These are phyloP conservation scores for Geotrichum australiense DNA, from an alignment of 1,139 yeast species.

Conservation along the genomic window DNA sequence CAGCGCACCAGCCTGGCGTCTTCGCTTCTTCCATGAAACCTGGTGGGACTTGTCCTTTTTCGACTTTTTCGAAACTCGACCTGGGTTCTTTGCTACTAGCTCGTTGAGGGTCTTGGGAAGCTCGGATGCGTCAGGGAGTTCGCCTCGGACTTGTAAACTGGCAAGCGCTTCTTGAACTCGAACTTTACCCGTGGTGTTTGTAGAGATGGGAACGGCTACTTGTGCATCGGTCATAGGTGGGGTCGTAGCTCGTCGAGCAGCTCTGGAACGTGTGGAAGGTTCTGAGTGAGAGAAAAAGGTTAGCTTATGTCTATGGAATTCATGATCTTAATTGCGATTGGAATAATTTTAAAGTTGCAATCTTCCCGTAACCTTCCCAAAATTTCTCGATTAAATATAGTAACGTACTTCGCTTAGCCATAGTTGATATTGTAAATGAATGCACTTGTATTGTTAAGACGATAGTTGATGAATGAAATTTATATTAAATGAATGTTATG, in stretches of 20 bases:
- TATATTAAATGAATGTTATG: not conserved
- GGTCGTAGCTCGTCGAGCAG: slow-evolving; percentile 26
- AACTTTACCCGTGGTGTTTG: slow-evolving; percentile 26
- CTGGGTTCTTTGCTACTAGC: slow-evolving; percentile 8
- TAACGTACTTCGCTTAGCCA: slow-evolving; percentile 2
- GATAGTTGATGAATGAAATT: not conserved
- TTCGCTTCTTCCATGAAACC: slow-evolving; percentile 23
- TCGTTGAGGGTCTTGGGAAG: slow-evolving; percentile 7
- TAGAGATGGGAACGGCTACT: slow-evolving; percentile 5
- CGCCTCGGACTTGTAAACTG: slow-evolving; percentile 26
- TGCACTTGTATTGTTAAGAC: not conserved
- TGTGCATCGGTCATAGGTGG: slow-evolving; percentile 18
- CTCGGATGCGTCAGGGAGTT: slow-evolving; percentile 20
- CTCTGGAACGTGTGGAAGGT: slow-evolving; percentile 25
- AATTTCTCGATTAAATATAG: not conserved
- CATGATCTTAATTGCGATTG: too few species aligned
- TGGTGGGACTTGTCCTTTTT: slow-evolving; percentile 15
- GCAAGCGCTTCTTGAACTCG: slow-evolving; percentile 30
- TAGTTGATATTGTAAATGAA: not conserved
- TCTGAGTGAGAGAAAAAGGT: too few species aligned
- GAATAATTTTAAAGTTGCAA: too few species aligned
- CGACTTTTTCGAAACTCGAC: slow-evolving; percentile 14
- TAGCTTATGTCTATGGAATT: too few species aligned
- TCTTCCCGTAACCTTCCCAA: not conserved
- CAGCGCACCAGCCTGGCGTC: slow-evolving; percentile 24